Evolutionary conservation across 345 rosid species (phyloP), one percentile per base, ranked within the genome.

Genomic region (Eucalyptus erythrocorys): DNA sequence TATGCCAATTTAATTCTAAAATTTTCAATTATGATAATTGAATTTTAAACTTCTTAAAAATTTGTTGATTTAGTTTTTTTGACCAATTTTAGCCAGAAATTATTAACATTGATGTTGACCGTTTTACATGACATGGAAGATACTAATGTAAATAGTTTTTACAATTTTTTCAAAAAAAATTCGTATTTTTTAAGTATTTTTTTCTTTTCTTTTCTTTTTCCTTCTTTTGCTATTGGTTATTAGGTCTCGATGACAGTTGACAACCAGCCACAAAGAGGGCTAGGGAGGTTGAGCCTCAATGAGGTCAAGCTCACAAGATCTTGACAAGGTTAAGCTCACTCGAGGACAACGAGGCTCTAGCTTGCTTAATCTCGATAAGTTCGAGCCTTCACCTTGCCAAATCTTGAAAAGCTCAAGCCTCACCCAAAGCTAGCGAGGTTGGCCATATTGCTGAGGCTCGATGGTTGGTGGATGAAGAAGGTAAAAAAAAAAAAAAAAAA

Each of bases 321-420:
- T 1, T 0, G 0, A 24, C 30, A 24, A 9, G 30, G 30, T 55
- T 8, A 10, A 24, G 11, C 30, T 22, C 61, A 55, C 13, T 12
- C 3, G 3, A 9, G 30, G 61, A 55, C 0, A 1, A 13, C 0
- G 3, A 55, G 5, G 61, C 30, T 55, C 6, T 0, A 9, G 3
- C 61, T 55, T 24, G 61, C 13, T 22, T 1, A 13, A 5, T 55
- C 30, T 24, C 0, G 24, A 1, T 9, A 24, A 3, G 61, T 24
- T 55, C 0, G 30, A 55, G 61, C 61, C 61, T 55, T 55, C 6
- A 10, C 3, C 30, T 55, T 22, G 61, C 30, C 13, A 24, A 10
- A 55, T 55, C 5, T 22, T 1, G 13, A 55, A 5, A 24, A 55
- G 61, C 61, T 55, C 1, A 6, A 55, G 61, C 13, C 30, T 22